A percentile compares a stretch with the other conserved stretches of the same genome.
Evolutionary conservation across 345 rosid species (phyloP).

Genomic region (rapeseed (Brassica napus)): Da-Ae NC_063450.1:32053501-32054000

Average conservation of each 20-base stretch:
- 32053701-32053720: not conserved
- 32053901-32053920: no score
- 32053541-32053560: not conserved
- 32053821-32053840: no score
- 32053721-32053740: no score
- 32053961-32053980: not conserved
- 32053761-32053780: no score
- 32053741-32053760: no score
- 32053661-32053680: not conserved
- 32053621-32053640: not conserved
- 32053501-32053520: no score
- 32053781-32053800: no score
- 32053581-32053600: not conserved
- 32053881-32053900: no score
- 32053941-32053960: not conserved
- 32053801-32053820: no score
- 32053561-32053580: not conserved
- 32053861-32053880: no score
- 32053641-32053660: not conserved
- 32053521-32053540: not conserved
- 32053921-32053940: not conserved
- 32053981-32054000: not conserved
- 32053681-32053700: not conserved
- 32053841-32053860: no score
- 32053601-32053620: not conserved